Base-by-base conservation (phyloP, 1,284 basidiomycete genomes). In the Cutaneotrichosporon mucoides region DNA sequence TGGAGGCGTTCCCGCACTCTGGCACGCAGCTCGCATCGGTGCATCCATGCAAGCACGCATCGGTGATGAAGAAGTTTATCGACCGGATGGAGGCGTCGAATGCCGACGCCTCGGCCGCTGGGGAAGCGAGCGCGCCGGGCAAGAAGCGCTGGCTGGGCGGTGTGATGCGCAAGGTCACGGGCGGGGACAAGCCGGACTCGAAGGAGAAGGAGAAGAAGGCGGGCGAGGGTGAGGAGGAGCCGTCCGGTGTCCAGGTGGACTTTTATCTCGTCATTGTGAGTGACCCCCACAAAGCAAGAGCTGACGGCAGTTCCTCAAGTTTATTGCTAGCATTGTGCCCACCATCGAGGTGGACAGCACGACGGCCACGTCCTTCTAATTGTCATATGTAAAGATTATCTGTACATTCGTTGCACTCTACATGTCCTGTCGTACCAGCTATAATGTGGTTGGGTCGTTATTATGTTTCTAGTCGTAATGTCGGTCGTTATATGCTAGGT, bases 61-160 rank as follows among this genome's bases (percentile, higher is more conserved):
- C 87, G 74, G 96, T 99, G 56, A 99, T 99, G 96, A 97, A 96
- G 84, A 99, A 98, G 79, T 92, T 99, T 66, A 97, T 99, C 72
- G 94, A 97, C 77, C 84, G 94, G 57, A 98, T 99, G 93, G 96
- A 98, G 77, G 86, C 24, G 24, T 24, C 24, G n/a, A n/a, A n/a
- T 24, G 24, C 24, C 24, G 24, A 24, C 2, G 24, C 24, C 2
- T 2, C 24, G 24, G 2, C 24, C 24, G 24, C 2, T 2, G 24
- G 2, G 2, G 24, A 3, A 87, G 76, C 86, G 86, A 63, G 86
- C 90, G 46, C 37, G 58, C 56, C 35, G n/a, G 12, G 11, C 12
- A 83, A 84, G 77, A 88, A 89, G 83, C 92, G 90, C 81, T 93
- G 91, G 80, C 68, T 85, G 72, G 79, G 81, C 6, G 81, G 81